Base-by-base conservation (phyloP, 2,329 filamentous ascomycete genomes). In the Sporothrix brasiliensis region DNA sequence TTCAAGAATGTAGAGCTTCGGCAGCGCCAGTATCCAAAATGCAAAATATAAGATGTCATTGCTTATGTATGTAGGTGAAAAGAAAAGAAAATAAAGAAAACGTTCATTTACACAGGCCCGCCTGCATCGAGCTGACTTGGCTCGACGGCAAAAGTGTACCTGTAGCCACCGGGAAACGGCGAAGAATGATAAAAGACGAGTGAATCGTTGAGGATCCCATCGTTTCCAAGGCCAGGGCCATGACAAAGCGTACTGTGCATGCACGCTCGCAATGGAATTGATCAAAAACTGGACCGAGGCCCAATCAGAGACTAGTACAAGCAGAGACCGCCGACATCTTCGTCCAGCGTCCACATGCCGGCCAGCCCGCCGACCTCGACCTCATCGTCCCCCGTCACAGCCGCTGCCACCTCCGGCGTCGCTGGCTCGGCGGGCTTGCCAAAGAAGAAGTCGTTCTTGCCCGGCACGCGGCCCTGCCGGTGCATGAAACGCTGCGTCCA, bases 311-410 rank as follows among this genome's bases (percentile, higher is more conserved):
- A 9, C 53, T 67, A 88, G 72, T 86, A 86, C 70, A 82, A 81
- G 75, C 87, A 88, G 44, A 88, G 86, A 0, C 87, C 88, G 5
- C 88, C 93, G 67, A 89, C 89, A 73, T 88, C 86, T 71, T 97
- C 92, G 76, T 96, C 92, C 77, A 95, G 90, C n/a, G 89, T 91
- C 94, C 94, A 97, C 0, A 88, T 90, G 2, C 92, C 92, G 6
- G 93, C 93, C 68, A 97, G 81, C 0, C 94, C 94, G 69, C 81
- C 82, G 27, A 88, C 66, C 71, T 84, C 82, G 0, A 85, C 83
- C 72, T 83, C 83, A 2, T 65, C 70, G 34, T 68, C 68, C 27
- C 21, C 68, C n/a, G 52, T 49, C 5, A 70, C 53, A 5, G 70
- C 72, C 4, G 68, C 72, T 1, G 72, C 72, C 14, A 73, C 69